Evolutionary conservation across 805 yeast genomes (phyloP), one percentile per base, ranked within the genome.

Genomic region (Saccharomycopsis lassenensis): DNA sequence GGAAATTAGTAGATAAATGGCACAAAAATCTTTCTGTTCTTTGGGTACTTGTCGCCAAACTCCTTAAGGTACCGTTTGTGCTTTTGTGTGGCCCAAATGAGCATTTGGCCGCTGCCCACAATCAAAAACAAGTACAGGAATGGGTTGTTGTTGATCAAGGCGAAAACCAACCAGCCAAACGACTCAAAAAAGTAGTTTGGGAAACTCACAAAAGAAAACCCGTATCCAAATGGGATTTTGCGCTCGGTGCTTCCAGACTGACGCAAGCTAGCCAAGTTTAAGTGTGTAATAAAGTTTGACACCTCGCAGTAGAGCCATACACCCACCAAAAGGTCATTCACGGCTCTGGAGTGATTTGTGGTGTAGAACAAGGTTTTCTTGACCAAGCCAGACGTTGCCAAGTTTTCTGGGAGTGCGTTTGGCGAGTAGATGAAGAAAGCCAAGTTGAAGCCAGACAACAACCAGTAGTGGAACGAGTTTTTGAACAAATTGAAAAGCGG

Each of bases 131-230:
- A 50, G 52, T 76, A 67, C 22, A 89, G 70, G 24, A 86, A 68
- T 71, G 89, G 66, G 61, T 86, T 85, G 44, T 85, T 78, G 48
- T 74, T 77, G 52, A 85, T 63, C 19, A 85, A 41, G 15, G 89
- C 72, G 50, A 77, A 74, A 19, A 68, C 57, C 1, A 78, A 52
- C 95, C 95, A 91, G 1, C 77, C 65, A 47, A 79, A 58, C 29
- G 72, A 61, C 65, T 91, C 98, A 56, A 86, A 89, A 48, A 85
- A 79, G 58, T 91, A 91, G 62, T 91, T 91, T 47, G 98, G 98
- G 57, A 85, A 81, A n/a, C 91, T 76, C 24, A 87, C 82, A 40
- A 65, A 58, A 42, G 72, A 67, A 54, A 91, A 91, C 7, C 89
- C 81, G 48, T 83, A 93, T 14, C 95, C 95, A 43, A 67, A 65